Percentiles rank a stretch among this genome's conserved stretches.
These are phyloP conservation scores for Phytophthora melonis DNA, from an alignment of 352 stramenopile genomes.

Conservation along the genomic window DNA sequence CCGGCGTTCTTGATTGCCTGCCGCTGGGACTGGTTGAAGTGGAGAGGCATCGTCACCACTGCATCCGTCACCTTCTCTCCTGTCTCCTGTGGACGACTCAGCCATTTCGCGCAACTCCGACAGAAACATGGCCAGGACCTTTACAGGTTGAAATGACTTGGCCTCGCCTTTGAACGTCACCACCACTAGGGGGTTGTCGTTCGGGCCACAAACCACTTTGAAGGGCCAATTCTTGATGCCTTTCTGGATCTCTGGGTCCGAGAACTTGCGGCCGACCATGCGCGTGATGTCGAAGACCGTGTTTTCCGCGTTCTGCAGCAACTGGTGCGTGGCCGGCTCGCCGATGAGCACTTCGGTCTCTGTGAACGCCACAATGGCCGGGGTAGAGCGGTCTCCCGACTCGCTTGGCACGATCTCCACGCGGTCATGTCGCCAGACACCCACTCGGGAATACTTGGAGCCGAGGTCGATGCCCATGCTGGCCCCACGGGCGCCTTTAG, in stretches of 20 bases:
- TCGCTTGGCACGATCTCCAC: not conserved
- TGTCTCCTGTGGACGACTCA: not conserved
- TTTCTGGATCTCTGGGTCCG: conserved; percentile 3
- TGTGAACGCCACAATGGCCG: not conserved
- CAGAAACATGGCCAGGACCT: conserved; percentile 14
- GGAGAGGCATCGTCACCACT: conserved; percentile 1
- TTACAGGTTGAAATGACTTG: not conserved
- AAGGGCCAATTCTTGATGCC: not conserved
- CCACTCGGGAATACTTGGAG: not conserved
- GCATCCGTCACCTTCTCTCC: conserved; percentile 2
- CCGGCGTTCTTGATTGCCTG: conserved; percentile 6
- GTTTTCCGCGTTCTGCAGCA: not conserved
- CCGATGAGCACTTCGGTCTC: not conserved
- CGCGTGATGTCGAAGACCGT: conserved; percentile 2
- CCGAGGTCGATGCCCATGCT: conserved; percentile 1
- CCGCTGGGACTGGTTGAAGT: conserved; percentile 2
- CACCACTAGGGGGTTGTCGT: not conserved
- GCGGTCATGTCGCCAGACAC: not conserved
- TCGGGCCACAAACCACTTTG: not conserved
- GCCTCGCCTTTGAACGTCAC: not conserved
- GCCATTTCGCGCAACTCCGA: not conserved
- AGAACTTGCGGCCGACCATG: conserved; percentile 7
- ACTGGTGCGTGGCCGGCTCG: not conserved
- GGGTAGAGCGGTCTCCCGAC: not conserved
- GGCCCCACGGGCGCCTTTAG: too few relatives aligned